Conservation (phyloP, 371 early-diverging fungal species). For the Mucor mucedo region DNA sequence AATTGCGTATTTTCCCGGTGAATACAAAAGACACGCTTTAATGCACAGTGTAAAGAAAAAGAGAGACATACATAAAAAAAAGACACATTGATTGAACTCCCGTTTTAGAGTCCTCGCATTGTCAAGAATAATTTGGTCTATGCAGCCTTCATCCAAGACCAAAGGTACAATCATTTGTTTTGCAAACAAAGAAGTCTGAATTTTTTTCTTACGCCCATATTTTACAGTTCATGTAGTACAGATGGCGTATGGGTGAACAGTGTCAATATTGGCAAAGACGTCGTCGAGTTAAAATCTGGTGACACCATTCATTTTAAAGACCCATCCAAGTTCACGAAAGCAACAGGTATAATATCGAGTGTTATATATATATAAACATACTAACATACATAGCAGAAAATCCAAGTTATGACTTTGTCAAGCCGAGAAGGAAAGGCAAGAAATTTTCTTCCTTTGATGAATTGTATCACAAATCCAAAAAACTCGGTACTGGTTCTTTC, state of each 20-base stretch:
- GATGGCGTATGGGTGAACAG: conserved; percentile 17
- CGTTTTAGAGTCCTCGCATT: conserved; percentile 7
- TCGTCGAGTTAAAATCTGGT: neutral
- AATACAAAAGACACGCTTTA: neutral
- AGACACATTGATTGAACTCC: neutral
- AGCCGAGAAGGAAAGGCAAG: neutral
- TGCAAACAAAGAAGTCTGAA: too few relatives aligned
- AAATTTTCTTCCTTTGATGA: neutral
- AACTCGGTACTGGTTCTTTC: conserved; percentile 10
- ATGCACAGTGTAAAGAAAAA: conserved; percentile 8
- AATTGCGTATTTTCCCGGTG: neutral
- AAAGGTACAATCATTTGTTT: conserved; percentile 1
- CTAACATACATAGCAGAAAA: neutral
- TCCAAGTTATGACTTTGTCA: conserved; percentile 14
- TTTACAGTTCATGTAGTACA: conserved; percentile 8
- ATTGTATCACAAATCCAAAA: neutral
- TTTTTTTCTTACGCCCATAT: neutral
- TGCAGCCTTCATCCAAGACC: conserved; percentile 5
- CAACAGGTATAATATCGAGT: neutral
- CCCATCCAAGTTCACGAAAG: conserved; percentile 1
- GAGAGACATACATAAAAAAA: too few relatives aligned
- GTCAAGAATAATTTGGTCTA: neutral
- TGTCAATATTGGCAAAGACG: conserved; percentile 2
- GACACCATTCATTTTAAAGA: conserved; percentile 22
- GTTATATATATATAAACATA: neutral